A percentile compares a stretch with the other conserved stretches of the same genome.
Evolutionary conservation across 352 stramenopile species (phyloP).

Genomic region (Thalassiosira ordinaria): DNA sequence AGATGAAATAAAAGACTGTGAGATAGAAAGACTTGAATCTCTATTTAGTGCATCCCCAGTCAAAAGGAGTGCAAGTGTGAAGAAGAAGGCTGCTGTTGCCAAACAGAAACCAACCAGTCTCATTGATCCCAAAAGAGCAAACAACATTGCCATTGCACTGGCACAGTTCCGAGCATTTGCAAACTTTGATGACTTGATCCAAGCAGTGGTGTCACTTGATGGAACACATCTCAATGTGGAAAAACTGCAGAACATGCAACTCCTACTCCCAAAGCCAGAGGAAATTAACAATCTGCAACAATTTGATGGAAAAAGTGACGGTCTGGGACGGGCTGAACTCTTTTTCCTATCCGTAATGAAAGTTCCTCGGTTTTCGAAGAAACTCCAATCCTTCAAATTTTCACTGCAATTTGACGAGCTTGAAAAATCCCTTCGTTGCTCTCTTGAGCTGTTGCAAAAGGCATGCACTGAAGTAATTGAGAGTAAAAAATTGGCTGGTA

Average conservation of each 20-base stretch:
- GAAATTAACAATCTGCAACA: slow-evolving; percentile 36
- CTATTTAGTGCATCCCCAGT: slow-evolving; percentile 40
- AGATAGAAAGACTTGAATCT: slow-evolving; percentile 43
- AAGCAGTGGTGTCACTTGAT: slow-evolving; percentile 54
- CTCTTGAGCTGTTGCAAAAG: slow-evolving; percentile 28
- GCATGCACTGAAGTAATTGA: slow-evolving; percentile 53
- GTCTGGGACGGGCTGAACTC: slow-evolving; percentile 42
- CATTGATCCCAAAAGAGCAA: slow-evolving; percentile 53
- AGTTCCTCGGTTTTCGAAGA: slow-evolving; percentile 36
- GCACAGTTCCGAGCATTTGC: slow-evolving; percentile 56
- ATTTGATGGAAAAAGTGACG: slow-evolving; percentile 27
- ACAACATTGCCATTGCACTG: slow-evolving; percentile 60
- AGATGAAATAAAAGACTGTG: slow-evolving; percentile 31
- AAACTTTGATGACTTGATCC: slow-evolving; percentile 38
- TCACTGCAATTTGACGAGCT: slow-evolving; percentile 53
- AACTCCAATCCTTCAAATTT: slow-evolving; percentile 42
- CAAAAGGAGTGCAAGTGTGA: not conserved
- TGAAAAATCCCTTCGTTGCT: slow-evolving; percentile 18
- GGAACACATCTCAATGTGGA: slow-evolving; percentile 38
- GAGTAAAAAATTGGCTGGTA: slow-evolving; percentile 42
- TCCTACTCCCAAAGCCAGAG: slow-evolving; percentile 42
- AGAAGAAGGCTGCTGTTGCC: slow-evolving; percentile 8
- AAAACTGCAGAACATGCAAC: slow-evolving; percentile 50
- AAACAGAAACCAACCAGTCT: slow-evolving; percentile 25
- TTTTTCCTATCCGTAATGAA: slow-evolving; percentile 62